These are phyloP conservation scores for Lonicera japonica DNA, from an alignment of 129 eudicot genomes.

Conservation along the genomic window DNA sequence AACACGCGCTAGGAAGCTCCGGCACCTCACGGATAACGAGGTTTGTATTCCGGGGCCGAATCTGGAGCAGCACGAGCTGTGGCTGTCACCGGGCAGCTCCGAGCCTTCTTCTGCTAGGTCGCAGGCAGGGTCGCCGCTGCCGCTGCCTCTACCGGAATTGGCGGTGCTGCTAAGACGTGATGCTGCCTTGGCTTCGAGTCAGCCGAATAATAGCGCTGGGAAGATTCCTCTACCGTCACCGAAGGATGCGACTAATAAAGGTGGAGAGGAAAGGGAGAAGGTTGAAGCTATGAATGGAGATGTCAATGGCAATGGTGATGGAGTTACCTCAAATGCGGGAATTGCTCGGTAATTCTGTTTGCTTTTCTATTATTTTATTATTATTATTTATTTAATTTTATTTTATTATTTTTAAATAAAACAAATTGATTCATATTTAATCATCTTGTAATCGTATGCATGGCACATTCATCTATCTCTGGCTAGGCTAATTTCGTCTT, in stretches of 20 bases:
- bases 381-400: not conserved
- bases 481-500: too few relatives aligned
- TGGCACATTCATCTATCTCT: too few relatives aligned
- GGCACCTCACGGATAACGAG: conserved; percentile 19
- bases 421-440: not conserved
- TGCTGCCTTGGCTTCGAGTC: conserved; percentile 6
- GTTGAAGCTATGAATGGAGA: conserved; percentile 1
- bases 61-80: not conserved
- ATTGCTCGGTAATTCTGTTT: conserved; percentile 7
- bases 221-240: conserved; percentile 51
- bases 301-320: conserved; percentile 2
- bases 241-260: not conserved
- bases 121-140: conserved; percentile 34
- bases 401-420: not conserved
- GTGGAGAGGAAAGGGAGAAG: conserved; percentile 25
- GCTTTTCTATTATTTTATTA: not conserved
- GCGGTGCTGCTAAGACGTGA: conserved; percentile 24
- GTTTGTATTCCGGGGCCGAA: not conserved
- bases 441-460: too few relatives aligned
- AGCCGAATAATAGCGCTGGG: conserved; percentile 5
- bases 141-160: conserved; percentile 58
- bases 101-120: conserved; percentile 7
- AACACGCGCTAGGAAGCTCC: conserved; percentile 24
- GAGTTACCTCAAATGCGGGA: not conserved
- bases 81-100: conserved; percentile 2